Base-by-base conservation (phyloP, 2,329 filamentous ascomycete genomes). In the Allantophomopsis cytisporea region DNA sequence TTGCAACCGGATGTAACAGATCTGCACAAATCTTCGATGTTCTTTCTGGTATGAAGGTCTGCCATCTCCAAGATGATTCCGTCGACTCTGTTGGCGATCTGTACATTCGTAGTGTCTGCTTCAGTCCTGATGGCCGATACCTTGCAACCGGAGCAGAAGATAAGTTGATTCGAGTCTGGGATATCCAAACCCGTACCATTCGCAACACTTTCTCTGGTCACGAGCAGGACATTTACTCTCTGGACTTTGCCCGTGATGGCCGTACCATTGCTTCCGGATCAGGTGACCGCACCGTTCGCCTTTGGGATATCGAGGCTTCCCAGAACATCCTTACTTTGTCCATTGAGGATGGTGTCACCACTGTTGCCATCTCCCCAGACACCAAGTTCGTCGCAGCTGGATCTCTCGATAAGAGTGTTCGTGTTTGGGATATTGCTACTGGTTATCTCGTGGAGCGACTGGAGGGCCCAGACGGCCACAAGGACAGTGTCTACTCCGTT, bases 1-100 rank as follows among this genome's bases (percentile, higher is more conserved):
- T 98, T 40, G 91, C 91, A 7, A 98, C 91, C 5, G 91, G 91
- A 34, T 96, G 91, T 69, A 98, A 98, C 62, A 73, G 88, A 47
- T 94, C 87, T n/a, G 91, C 91, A n/a, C 89, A 96, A 62, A 98
- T 98, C 52, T 98, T 91, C 60, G 91, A 98, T 48, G 89, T 96
- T 33, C 71, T 76, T 52, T 83, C 76, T 13, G 91, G 91, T 41
- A 76, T 85, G 50, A 91, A 89, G 59, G 78, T 96, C 39, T 91
- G 85, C 49, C 81, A 91, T 43, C 68, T 96, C 28, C 86, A 94
- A 59, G 91, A 98, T 52, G 83, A 89, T 50, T 81, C 72, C 35
- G 84, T 87, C 35, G 86, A 93, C 49, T 79, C 88, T 51, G 80
- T 83, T 40, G 88, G 89, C 20, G 91, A 98, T 61, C 69, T 98